Conservation (phyloP, 352 stramenopile species). For the Blastocystis sp. region DNA sequence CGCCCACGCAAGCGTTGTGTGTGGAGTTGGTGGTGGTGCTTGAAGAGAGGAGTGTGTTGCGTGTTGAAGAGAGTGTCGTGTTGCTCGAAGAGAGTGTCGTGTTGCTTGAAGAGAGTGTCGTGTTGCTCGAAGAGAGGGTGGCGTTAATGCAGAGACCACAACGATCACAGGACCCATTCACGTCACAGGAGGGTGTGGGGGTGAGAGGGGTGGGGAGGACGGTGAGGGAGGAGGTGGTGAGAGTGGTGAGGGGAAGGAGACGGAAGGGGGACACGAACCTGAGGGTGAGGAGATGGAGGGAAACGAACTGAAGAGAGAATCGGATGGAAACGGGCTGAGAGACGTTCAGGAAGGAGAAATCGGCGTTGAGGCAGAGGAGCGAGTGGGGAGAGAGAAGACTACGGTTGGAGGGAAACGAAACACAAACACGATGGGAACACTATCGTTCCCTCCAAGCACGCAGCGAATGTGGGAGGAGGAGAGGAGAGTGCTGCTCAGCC, state of each 20-base stretch:
- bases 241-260: not conserved
- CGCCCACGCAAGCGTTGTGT: not conserved
- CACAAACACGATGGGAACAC: not conserved
- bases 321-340: not conserved
- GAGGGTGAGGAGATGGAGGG: not conserved
- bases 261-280: not conserved
- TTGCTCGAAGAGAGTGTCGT: too few relatives aligned
- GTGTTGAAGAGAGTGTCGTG: too few relatives aligned
- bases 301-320: not conserved
- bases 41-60: too few relatives aligned
- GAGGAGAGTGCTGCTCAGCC: not conserved
- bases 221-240: not conserved
- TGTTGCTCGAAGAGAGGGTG: not conserved
- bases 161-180: not conserved
- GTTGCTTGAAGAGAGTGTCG: too few relatives aligned
- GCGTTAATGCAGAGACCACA: conserved; percentile 1
- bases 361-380: not conserved
- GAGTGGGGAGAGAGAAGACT: conserved; percentile 8
- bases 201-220: not conserved
- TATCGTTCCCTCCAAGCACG: not conserved
- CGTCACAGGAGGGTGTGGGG: not conserved
- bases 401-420: not conserved
- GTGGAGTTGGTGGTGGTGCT: too few relatives aligned
- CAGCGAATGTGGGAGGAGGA: conserved; percentile 6
- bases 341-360: not conserved